Evolutionary conservation across 345 rosid genomes (phyloP).

Genomic region (Euphorbia tirucalli): DNA sequence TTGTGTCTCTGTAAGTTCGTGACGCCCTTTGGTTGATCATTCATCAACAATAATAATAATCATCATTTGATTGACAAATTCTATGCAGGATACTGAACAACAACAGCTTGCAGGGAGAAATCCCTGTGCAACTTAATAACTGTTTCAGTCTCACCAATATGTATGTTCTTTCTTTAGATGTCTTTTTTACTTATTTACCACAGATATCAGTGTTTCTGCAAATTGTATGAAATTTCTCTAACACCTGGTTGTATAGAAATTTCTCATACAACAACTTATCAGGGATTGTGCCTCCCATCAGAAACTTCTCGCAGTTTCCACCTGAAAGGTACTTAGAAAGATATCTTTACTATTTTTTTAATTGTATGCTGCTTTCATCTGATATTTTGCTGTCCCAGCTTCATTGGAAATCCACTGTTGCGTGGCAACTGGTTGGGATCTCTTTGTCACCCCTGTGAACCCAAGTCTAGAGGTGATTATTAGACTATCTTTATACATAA

Average conservation of each 20-base stretch:
- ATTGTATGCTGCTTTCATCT: neutral
- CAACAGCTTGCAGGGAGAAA: slow-evolving; percentile 68
- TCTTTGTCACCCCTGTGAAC: slow-evolving; percentile 50
- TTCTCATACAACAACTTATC: slow-evolving; percentile 86
- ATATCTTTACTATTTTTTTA: neutral
- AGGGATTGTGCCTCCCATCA: slow-evolving; percentile 54
- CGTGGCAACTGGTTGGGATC: slow-evolving; percentile 89
- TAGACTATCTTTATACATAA: neutral
- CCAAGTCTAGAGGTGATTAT: slow-evolving; percentile 53
- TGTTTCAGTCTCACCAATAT: slow-evolving; percentile 68
- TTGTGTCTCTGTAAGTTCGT: slow-evolving; percentile 64
- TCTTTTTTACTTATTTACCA: neutral
- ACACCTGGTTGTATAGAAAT: slow-evolving; percentile 43
- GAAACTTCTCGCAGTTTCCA: slow-evolving; percentile 68
- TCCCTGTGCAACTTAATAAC: slow-evolving; percentile 76
- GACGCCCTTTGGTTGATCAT: slow-evolving; percentile 8
- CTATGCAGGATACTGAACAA: slow-evolving; percentile 63
- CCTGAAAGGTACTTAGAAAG: slow-evolving; percentile 48
- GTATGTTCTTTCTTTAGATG: slow-evolving; percentile 35
- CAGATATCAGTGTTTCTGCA: neutral
- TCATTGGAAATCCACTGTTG: slow-evolving; percentile 69
- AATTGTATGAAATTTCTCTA: neutral
- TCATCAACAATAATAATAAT: neutral
- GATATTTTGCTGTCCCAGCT: slow-evolving; percentile 37
- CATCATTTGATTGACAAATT: neutral